phyloP scores from a whole-genome alignment of 176 grass and related monocot genomes.

The Cocos nucifera region DNA sequence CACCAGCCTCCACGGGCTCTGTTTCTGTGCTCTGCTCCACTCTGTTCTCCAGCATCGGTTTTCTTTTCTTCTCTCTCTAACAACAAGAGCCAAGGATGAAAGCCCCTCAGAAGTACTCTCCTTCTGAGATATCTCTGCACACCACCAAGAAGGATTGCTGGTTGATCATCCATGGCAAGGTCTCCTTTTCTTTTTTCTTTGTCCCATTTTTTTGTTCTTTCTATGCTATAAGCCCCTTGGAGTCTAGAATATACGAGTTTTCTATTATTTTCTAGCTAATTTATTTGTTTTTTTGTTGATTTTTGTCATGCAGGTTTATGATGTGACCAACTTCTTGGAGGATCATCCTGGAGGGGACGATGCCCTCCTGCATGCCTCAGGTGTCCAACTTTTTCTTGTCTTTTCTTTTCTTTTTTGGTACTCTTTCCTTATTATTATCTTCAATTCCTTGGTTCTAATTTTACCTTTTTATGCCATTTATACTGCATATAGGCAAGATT shows the following conservation, averaged over 20 bases:
- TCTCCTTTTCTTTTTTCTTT: background rate
- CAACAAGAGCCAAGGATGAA: background rate
- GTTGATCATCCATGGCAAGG: slow-evolving; percentile 22
- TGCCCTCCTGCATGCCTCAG: slow-evolving; percentile 7
- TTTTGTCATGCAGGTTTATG: background rate
- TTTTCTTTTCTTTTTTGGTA: background rate
- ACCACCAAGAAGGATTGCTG: slow-evolving; percentile 12
- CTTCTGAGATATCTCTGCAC: slow-evolving; percentile 17
- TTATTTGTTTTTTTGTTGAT: background rate
- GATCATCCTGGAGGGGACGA: slow-evolving; percentile 17
- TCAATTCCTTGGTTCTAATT: too few relatives aligned
- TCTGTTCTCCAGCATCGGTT: too few relatives aligned
- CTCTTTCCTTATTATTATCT: too few relatives aligned
- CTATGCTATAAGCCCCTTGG: too few relatives aligned
- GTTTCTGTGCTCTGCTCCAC: too few relatives aligned
- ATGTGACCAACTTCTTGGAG: slow-evolving; percentile 13
- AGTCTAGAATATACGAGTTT: too few relatives aligned
- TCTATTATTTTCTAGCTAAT: too few relatives aligned
- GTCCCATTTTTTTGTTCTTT: too few relatives aligned
- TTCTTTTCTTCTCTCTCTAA: background rate
- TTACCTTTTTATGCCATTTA: too few relatives aligned
- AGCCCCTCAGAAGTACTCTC: background rate
- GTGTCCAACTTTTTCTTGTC: background rate
- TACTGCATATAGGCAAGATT: too few relatives aligned
- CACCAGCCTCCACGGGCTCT: too few relatives aligned